Conservation (phyloP, 306 rosid species). For the Corylus americana region DNA sequence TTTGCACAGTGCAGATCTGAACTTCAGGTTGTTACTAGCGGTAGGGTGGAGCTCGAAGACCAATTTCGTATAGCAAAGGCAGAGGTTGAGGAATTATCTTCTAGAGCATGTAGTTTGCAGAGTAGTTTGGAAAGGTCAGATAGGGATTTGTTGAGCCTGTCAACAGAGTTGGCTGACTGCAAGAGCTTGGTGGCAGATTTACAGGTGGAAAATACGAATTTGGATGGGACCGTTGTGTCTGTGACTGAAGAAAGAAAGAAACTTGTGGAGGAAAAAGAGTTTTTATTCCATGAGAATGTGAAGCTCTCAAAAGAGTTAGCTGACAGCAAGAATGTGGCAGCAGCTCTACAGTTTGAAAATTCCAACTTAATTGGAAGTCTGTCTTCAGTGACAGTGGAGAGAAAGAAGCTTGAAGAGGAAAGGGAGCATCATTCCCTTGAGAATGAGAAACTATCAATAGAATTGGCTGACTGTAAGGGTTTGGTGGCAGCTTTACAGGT, state of each 20-base stretch:
- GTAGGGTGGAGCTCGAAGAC: conserved; percentile 55
- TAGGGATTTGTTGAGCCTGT: conserved; percentile 50
- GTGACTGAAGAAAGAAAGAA: conserved; percentile 49
- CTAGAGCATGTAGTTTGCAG: conserved; percentile 59
- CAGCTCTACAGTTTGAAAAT: conserved; percentile 57
- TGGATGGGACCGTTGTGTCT: conserved; percentile 47
- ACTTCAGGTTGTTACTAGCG: conserved; percentile 50
- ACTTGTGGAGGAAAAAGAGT: conserved; percentile 56
- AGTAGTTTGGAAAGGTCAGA: conserved; percentile 53
- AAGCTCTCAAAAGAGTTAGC: conserved; percentile 58
- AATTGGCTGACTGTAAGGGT: conserved; percentile 54
- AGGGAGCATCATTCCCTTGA: conserved; percentile 44
- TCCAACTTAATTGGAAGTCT: conserved; percentile 50
- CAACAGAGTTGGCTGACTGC: conserved; percentile 66
- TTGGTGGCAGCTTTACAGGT: conserved; percentile 46
- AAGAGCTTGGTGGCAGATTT: conserved; percentile 56
- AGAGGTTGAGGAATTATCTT: conserved; percentile 62
- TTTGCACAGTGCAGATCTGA: conserved; percentile 59
- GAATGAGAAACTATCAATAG: conserved; percentile 53
- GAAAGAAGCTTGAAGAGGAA: conserved; percentile 49
- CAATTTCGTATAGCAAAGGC: conserved; percentile 45
- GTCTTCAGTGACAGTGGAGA: conserved; percentile 57
- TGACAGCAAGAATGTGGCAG: conserved; percentile 42
- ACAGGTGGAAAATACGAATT: conserved; percentile 60
- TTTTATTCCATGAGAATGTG: conserved; percentile 49